Evolutionary conservation across 108 stramenopile genomes (phyloP).

Genomic region (Cyclotella distinguenda): DNA sequence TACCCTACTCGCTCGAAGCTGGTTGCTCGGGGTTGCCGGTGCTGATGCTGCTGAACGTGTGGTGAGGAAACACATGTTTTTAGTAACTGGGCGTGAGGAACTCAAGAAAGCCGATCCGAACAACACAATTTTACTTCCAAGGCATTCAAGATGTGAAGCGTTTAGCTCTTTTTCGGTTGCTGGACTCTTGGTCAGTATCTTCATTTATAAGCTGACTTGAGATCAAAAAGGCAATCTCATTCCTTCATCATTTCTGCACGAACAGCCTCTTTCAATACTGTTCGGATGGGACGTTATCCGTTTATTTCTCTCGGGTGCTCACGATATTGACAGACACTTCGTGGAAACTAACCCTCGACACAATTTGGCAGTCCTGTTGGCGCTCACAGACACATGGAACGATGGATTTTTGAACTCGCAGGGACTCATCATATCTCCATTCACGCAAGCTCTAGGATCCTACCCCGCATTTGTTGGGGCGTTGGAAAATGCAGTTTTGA

Average conservation of each 20-base stretch:
- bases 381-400: conserved; percentile 83
- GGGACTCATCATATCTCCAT: conserved; percentile 63
- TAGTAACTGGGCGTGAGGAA: conserved; percentile 60
- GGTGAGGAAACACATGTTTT: conserved; percentile 65
- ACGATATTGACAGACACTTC: conserved; percentile 80
- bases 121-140: conserved; percentile 68
- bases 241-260: no score
- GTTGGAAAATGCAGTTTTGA: conserved; percentile 49
- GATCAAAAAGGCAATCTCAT: no score
- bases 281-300: conserved; percentile 75
- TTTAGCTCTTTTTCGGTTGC: conserved; percentile 73
- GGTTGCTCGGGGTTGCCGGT: conserved; percentile 42
- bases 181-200: conserved; percentile 60
- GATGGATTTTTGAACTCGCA: conserved; percentile 51
- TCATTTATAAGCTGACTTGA: no score
- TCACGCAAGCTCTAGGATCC: conserved; percentile 52
- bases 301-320: conserved; percentile 67
- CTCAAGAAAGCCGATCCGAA: conserved; percentile 29
- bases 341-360: conserved; percentile 85
- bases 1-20: conserved; percentile 46
- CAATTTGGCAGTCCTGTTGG: conserved; percentile 74
- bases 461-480: conserved; percentile 70
- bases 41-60: conserved; percentile 28
- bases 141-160: conserved; percentile 68
- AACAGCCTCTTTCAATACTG: conserved; percentile 69